Evolutionary conservation across 163 green algal species (phyloP).

Genomic region (Scenedesmus sp.): DNA sequence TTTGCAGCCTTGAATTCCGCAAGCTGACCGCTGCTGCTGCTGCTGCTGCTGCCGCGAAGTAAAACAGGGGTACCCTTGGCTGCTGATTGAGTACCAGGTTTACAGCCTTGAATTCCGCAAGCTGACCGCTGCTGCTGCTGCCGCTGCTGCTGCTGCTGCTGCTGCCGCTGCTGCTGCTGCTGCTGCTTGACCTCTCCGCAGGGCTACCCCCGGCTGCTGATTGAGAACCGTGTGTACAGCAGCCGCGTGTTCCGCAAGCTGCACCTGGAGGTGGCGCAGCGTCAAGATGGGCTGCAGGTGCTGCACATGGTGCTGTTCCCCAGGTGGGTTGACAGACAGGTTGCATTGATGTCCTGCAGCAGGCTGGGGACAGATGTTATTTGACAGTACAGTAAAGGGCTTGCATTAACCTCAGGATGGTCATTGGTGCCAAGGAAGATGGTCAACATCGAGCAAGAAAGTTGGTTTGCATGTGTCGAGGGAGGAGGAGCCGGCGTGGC

Average conservation of each 20-base stretch:
- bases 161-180: neutral
- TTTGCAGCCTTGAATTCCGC: neutral
- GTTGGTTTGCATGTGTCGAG: no score
- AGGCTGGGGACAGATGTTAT: no score
- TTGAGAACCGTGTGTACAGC: conserved; percentile 90
- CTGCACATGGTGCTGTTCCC: conserved; percentile 89
- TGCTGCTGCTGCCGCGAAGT: no score
- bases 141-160: neutral
- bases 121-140: neutral
- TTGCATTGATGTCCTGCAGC: neutral
- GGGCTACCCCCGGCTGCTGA: conserved; percentile 66
- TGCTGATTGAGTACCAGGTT: neutral
- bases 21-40: neutral
- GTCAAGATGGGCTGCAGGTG: conserved; percentile 88
- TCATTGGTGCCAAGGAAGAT: neutral
- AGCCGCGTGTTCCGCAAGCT: conserved; percentile 86
- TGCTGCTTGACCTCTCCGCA: neutral
- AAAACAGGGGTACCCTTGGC: neutral
- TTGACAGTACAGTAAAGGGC: no score
- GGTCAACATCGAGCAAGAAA: neutral
- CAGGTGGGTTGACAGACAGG: conserved; percentile 41
- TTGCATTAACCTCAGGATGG: no score
- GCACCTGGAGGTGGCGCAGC: conserved; percentile 81
- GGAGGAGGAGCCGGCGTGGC: no score
- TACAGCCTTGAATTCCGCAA: neutral